Conservation (phyloP, 345 rosid species). For the Abelmoschus esculentus region DNA sequence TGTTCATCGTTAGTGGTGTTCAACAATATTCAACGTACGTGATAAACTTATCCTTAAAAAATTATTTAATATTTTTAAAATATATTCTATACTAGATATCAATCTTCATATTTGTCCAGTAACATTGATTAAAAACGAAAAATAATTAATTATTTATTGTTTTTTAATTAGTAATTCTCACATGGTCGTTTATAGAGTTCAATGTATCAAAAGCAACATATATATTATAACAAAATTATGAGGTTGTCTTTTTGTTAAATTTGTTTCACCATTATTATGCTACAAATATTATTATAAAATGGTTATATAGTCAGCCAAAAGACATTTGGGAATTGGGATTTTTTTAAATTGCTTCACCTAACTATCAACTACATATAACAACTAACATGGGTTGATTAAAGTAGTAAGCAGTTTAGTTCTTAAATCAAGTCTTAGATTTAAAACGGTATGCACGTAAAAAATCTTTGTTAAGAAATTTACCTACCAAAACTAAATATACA, state of each 20-base stretch:
- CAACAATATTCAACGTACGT: too few species aligned
- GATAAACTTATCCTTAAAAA: too few species aligned
- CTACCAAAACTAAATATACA: too few species aligned
- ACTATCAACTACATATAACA: background rate
- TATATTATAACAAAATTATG: background rate
- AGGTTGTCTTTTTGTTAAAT: background rate
- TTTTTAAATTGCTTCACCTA: background rate
- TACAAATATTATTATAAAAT: constrained; percentile 6
- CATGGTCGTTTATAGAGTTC: constrained; percentile 9
- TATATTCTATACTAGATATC: background rate
- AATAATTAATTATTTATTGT: background rate
- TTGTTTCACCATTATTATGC: constrained; percentile 17
- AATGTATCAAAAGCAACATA: constrained; percentile 4
- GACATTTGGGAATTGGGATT: too few species aligned
- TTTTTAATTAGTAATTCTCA: constrained; percentile 1
- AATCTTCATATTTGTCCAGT: background rate
- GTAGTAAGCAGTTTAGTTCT: too few species aligned
- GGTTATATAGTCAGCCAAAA: background rate
- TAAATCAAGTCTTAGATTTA: too few species aligned
- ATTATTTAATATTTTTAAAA: background rate
- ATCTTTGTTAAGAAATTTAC: too few species aligned
- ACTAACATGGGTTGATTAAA: too few species aligned
- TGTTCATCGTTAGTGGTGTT: too few species aligned
- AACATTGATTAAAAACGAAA: background rate
- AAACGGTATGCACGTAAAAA: too few species aligned